Evolutionary conservation across 73 alveolate species (phyloP).

Genomic region (Breviolum minutum): DNA sequence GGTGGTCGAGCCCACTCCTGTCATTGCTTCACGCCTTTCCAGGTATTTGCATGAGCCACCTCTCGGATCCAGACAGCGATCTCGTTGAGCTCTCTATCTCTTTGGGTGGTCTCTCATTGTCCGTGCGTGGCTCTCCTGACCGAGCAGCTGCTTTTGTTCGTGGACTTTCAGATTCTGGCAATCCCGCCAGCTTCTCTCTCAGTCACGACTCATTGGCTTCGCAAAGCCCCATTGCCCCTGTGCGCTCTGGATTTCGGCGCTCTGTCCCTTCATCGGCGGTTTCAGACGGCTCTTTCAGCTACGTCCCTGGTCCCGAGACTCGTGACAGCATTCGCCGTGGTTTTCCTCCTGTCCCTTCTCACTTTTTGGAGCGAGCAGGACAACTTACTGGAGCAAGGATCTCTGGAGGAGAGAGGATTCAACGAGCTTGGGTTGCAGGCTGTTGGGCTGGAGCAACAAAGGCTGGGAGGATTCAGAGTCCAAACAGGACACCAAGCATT

Average conservation of each 20-base stretch:
- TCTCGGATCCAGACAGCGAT: neutral
- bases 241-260: no score
- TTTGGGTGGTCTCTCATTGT: neutral
- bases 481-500: neutral
- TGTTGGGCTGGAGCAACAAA: neutral
- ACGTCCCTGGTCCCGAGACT: neutral
- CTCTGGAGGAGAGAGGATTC: neutral
- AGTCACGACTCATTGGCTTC: neutral
- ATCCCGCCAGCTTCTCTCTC: neutral
- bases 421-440: neutral
- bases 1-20: neutral
- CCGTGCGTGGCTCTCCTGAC: neutral
- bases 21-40: neutral
- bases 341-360: neutral
- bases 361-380: neutral
- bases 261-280: neutral
- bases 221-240: no score
- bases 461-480: neutral
- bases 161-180: neutral
- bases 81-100: neutral
- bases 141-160: neutral
- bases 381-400: neutral
- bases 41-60: conserved; percentile 22
- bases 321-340: neutral
- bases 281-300: neutral